phyloP scores from a whole-genome alignment of 177 flowering plant species.

The Vitis hybrid region DNA sequence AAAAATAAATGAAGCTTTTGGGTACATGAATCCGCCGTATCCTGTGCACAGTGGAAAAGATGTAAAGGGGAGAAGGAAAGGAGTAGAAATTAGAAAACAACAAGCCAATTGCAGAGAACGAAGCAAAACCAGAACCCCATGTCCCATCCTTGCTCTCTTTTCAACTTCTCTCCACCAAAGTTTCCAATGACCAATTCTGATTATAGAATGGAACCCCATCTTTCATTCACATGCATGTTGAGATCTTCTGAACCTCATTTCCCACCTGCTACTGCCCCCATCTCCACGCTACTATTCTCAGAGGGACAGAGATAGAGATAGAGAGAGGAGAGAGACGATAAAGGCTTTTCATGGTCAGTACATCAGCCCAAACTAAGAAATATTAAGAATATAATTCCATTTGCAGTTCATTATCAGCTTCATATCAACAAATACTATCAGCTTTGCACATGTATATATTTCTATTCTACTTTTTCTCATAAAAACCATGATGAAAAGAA shows the following conservation, averaged over 20 bases:
- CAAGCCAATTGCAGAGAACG: constrained; percentile 1
- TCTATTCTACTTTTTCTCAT: too few relatives aligned
- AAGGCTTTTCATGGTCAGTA: too few relatives aligned
- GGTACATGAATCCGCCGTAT: background rate
- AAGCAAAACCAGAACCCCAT: background rate
- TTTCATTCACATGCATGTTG: constrained; percentile 5
- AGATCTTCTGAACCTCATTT: background rate
- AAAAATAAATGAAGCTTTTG: background rate
- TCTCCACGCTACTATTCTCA: background rate
- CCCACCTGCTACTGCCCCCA: background rate
- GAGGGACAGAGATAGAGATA: background rate
- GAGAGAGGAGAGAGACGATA: too few relatives aligned
- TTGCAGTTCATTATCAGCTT: too few relatives aligned
- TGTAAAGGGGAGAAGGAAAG: background rate
- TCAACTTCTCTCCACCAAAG: background rate
- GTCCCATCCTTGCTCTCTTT: too few relatives aligned
- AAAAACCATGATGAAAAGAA: background rate
- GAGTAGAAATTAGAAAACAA: background rate
- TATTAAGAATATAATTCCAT: background rate
- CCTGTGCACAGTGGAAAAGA: background rate
- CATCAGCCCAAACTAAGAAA: background rate
- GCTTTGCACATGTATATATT: too few relatives aligned
- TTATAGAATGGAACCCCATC: constrained; percentile 8
- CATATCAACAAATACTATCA: too few relatives aligned
- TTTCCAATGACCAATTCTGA: constrained; percentile 4